phyloP scores from a whole-genome alignment of 2,329 filamentous ascomycete genomes.

The Westerdykella ornata region DNA sequence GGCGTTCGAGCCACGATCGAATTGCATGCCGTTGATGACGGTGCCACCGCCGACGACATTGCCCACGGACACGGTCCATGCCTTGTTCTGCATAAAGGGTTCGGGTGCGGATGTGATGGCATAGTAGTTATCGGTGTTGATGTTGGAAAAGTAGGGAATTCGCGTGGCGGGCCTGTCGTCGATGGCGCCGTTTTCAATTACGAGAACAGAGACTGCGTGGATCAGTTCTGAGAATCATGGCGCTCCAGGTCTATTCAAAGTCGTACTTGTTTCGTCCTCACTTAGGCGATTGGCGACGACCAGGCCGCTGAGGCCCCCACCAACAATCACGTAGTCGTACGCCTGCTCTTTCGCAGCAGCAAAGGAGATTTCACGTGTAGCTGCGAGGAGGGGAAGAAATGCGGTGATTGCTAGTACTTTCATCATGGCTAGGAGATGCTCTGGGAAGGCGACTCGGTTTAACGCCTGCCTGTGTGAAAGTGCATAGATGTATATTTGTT shows the following conservation, averaged over 20 bases:
- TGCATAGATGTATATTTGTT: too few species aligned
- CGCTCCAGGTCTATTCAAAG: too few species aligned
- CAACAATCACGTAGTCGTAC: slow-evolving; percentile 19
- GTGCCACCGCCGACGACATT: slow-evolving; percentile 30
- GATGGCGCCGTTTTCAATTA: slow-evolving; percentile 15
- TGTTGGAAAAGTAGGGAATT: slow-evolving; percentile 11
- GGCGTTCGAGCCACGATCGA: slow-evolving; percentile 23
- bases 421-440: too few species aligned
- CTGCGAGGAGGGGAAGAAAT: background rate
- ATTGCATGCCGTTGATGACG: slow-evolving; percentile 33
- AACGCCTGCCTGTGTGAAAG: too few species aligned
- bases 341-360: background rate
- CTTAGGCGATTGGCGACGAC: slow-evolving; percentile 16
- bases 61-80: slow-evolving; percentile 11
- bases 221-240: too few species aligned
- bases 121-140: slow-evolving; percentile 19
- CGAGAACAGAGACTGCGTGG: slow-evolving; percentile 10
- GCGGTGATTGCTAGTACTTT: too few species aligned
- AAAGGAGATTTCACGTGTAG: background rate
- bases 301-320: slow-evolving; percentile 15
- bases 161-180: slow-evolving; percentile 7
- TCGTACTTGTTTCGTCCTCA: slow-evolving; percentile 7
- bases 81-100: slow-evolving; percentile 16
- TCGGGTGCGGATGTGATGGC: slow-evolving; percentile 18
- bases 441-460: too few species aligned